phyloP scores from a whole-genome alignment of 176 grass and related monocot genomes.

The Zea luxurians region DNA sequence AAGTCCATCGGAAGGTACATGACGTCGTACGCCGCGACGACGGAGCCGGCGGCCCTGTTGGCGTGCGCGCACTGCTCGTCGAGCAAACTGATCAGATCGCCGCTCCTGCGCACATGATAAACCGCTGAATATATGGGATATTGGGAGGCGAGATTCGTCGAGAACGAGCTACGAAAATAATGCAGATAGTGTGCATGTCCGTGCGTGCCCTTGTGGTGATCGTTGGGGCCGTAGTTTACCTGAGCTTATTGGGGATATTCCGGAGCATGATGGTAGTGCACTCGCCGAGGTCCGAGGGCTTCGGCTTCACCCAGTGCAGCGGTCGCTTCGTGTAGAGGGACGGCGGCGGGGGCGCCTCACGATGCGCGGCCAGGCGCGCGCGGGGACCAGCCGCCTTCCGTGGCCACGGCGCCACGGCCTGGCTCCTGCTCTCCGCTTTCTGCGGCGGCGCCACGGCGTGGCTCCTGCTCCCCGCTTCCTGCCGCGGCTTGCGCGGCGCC shows the following conservation, averaged over 20 bases:
- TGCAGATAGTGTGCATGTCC: neutral
- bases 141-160: neutral
- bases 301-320: neutral
- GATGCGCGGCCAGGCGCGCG: neutral
- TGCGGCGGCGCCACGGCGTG: neutral
- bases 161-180: neutral
- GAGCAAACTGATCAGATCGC: conserved; percentile 45
- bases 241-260: conserved; percentile 72
- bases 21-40: conserved; percentile 59
- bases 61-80: conserved; percentile 59
- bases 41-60: conserved; percentile 21
- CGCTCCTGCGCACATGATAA: conserved; percentile 34
- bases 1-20: conserved; percentile 81
- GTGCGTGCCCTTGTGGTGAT: neutral
- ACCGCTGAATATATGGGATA: neutral
- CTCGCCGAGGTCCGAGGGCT: neutral
- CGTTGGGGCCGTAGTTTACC: conserved; percentile 15
- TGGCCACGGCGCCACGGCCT: neutral
- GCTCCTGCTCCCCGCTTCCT: neutral
- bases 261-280: conserved; percentile 68
- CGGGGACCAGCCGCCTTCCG: neutral
- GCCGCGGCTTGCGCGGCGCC: neutral
- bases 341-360: conserved; percentile 1
- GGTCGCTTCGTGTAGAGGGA: conserved; percentile 4
- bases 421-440: neutral